Evolutionary conservation across 495 filamentous ascomycete genomes (phyloP).

Genomic region (Mytilinidion resinicola): DNA sequence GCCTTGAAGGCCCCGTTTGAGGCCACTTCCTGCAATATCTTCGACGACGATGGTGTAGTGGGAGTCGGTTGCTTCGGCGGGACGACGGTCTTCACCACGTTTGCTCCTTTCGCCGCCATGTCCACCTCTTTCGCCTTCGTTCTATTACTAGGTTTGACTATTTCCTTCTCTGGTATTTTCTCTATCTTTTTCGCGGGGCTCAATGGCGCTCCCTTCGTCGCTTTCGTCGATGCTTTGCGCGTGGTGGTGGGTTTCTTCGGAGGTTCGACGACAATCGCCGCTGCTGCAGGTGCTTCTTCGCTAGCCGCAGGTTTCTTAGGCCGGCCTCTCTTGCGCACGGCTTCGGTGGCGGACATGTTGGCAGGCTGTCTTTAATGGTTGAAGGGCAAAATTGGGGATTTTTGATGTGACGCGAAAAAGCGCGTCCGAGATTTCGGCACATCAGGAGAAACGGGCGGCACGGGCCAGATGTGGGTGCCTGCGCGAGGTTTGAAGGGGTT

Average conservation of each 20-base stretch:
- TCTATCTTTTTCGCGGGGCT: not conserved
- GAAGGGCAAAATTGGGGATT: not conserved
- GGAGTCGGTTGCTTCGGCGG: not conserved
- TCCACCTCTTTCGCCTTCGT: not conserved
- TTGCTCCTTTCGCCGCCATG: not conserved
- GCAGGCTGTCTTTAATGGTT: not conserved
- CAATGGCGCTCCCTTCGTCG: not conserved
- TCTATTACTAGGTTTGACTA: not conserved
- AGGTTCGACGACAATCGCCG: not conserved
- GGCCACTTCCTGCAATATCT: conserved; percentile 22
- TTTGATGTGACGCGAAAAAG: not conserved
- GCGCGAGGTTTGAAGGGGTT: no score
- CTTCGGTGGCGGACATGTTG: conserved; percentile 14
- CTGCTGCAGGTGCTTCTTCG: not conserved
- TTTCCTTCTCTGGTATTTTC: conserved; percentile 1
- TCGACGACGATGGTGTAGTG: conserved; percentile 6
- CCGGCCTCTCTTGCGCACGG: conserved; percentile 12
- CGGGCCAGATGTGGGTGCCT: not conserved
- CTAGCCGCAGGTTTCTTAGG: conserved; percentile 18
- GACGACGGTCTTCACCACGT: not conserved
- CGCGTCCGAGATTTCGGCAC: not conserved
- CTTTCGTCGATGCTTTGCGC: conserved; percentile 4
- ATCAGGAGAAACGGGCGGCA: not conserved
- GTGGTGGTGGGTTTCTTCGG: not conserved
- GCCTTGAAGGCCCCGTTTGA: conserved; percentile 7